Evolutionary conservation across 805 yeast genomes (phyloP).

Genomic region (Blastobotrys mokoenaii): DNA sequence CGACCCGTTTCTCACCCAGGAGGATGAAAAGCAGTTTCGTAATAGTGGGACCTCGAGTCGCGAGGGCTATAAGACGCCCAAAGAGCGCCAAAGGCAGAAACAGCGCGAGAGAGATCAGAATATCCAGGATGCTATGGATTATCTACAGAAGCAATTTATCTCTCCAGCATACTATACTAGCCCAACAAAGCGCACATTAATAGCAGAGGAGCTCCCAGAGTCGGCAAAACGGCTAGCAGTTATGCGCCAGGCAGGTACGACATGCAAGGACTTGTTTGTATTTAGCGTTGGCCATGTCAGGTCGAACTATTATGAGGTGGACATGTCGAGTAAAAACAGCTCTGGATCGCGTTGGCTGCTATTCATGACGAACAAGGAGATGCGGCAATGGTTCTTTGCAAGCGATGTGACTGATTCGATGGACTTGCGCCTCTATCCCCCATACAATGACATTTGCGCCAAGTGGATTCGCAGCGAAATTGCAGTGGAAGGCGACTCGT

Average conservation of each 20-base stretch:
- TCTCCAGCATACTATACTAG: background rate
- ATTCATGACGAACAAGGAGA: background rate
- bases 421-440: background rate
- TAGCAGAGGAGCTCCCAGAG: background rate
- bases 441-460: background rate
- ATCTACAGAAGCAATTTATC: too few relatives aligned
- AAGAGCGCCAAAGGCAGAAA: too few relatives aligned
- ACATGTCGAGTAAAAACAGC: background rate
- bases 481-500: background rate
- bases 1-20: too few relatives aligned
- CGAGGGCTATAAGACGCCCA: too few relatives aligned
- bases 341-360: background rate
- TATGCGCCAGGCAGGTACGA: background rate
- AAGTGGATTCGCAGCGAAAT: conserved; percentile 4
- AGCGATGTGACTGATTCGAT: background rate
- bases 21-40: too few relatives aligned
- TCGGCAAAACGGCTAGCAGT: background rate
- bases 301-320: background rate
- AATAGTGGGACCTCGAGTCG: too few relatives aligned
- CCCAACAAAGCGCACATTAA: background rate
- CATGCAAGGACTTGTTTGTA: background rate
- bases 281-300: background rate
- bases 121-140: too few relatives aligned
- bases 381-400: background rate
- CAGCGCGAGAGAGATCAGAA: too few relatives aligned